Conservation (phyloP, 192 early-diverging fungal genomes). For the Podila clonocystis region DNA sequence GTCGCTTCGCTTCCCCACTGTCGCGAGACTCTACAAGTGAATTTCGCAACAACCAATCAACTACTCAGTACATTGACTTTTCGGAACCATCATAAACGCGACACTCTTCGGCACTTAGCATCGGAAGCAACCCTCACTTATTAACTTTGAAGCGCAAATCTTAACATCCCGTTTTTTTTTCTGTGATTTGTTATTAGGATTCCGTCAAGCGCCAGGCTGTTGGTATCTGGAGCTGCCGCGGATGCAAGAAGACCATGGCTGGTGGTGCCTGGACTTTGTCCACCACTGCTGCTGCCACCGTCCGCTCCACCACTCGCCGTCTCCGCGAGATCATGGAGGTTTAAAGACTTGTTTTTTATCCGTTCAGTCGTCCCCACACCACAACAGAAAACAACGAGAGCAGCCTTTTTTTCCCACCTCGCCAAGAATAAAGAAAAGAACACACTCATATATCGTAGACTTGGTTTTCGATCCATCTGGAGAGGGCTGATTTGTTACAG, state of each 20-base stretch:
- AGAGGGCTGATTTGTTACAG: no score
- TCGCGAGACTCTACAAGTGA: no score
- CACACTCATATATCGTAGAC: neutral
- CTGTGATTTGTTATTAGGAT: constrained; percentile 64
- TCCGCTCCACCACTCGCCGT: constrained; percentile 97
- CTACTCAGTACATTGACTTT: no score
- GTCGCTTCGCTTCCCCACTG: no score
- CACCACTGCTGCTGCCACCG: constrained; percentile 91
- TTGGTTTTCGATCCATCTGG: no score
- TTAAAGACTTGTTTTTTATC: constrained; percentile 61
- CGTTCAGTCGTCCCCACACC: neutral
- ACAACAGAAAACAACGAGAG: neutral
- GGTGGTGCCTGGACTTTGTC: constrained; percentile 97
- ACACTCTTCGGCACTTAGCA: no score
- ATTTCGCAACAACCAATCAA: no score
- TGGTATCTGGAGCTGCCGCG: constrained; percentile 99
- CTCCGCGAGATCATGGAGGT: constrained; percentile 92
- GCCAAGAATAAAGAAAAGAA: constrained; percentile 6
- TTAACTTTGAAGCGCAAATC: no score
- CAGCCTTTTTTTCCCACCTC: neutral
- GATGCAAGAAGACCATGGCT: constrained; percentile 94
- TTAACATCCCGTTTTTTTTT: neutral
- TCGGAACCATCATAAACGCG: neutral
- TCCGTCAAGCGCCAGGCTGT: constrained; percentile 93
- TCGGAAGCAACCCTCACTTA: no score